A percentile compares a stretch with the other conserved stretches of the same genome.
phyloP scores from a whole-genome alignment of 2,329 filamentous ascomycete genomes.

The Microcera coccophila region DNA sequence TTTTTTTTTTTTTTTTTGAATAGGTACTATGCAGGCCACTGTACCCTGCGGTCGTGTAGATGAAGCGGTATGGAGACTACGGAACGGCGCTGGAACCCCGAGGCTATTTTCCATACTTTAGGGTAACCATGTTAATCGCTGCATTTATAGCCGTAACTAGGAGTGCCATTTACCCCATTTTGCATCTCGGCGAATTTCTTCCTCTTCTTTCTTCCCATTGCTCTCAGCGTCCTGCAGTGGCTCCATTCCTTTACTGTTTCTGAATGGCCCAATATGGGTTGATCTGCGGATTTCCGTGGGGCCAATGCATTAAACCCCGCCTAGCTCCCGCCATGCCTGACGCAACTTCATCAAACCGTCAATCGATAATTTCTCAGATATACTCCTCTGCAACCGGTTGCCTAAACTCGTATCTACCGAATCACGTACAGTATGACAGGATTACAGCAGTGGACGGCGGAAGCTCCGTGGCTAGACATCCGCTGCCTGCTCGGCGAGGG shows the following conservation, averaged over 20 bases:
- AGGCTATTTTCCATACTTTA: too few species aligned
- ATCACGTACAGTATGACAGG: slow-evolving; percentile 29
- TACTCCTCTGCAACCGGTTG: not conserved
- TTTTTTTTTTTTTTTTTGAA: not conserved
- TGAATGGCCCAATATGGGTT: too few species aligned
- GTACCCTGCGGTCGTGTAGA: not conserved
- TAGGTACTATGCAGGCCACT: not conserved
- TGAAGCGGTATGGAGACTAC: not conserved
- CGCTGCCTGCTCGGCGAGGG: slow-evolving; percentile 69
- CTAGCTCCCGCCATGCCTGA: too few species aligned
- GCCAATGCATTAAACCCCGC: too few species aligned
- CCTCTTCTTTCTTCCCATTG: not conserved
- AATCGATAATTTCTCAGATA: not conserved
- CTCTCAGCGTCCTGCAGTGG: too few species aligned
- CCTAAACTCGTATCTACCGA: not conserved
- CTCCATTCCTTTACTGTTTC: too few species aligned
- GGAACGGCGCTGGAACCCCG: not conserved
- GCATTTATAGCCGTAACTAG: too few species aligned
- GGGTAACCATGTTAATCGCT: too few species aligned
- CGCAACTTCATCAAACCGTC: not conserved
- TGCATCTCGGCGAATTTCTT: not conserved
- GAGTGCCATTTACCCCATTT: not conserved
- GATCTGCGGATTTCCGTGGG: not conserved
- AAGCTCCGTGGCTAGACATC: slow-evolving; percentile 53
- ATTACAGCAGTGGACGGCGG: slow-evolving; percentile 49